A percentile compares a stretch with the other conserved stretches of the same genome.
Evolutionary conservation across 169 alveolate species (phyloP).

Genomic region (Cryptosporidium sp.): DNA sequence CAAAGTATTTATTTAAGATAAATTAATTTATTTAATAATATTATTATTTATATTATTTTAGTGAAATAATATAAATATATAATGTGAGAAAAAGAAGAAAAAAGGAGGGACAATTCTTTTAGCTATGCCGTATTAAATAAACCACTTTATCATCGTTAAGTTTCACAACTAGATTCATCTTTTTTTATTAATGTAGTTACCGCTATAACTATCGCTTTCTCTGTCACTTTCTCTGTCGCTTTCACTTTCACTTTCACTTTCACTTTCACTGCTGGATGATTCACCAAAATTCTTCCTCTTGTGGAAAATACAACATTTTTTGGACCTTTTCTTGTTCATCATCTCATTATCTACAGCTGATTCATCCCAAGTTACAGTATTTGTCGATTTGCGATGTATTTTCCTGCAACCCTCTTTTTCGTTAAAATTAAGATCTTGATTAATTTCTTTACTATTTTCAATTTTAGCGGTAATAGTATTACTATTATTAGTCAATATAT

Average conservation of each 20-base stretch:
- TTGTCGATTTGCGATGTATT: not conserved
- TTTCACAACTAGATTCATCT: too few species aligned
- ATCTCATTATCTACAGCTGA: conserved; percentile 71
- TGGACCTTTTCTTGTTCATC: conserved; percentile 69
- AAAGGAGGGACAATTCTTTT: too few species aligned
- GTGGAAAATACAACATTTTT: conserved; percentile 76
- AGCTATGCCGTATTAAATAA: not conserved
- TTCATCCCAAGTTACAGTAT: conserved; percentile 54
- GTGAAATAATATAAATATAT: too few species aligned
- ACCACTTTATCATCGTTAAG: too few species aligned
- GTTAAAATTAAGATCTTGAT: not conserved
- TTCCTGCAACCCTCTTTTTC: not conserved
- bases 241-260: not conserved
- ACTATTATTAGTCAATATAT: not conserved
- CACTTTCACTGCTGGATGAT: conserved; percentile 54
- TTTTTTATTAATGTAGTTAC: not conserved
- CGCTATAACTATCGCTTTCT: not conserved
- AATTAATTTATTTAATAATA: too few species aligned
- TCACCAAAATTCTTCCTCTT: conserved; percentile 71
- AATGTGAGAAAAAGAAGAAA: too few species aligned
- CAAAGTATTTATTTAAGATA: conserved; percentile 6
- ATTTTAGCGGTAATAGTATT: too few species aligned
- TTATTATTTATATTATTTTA: too few species aligned
- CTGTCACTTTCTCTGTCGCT: not conserved
- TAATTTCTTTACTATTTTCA: not conserved